Evolutionary conservation across 2,329 filamentous ascomycete genomes (phyloP), one percentile per base, ranked within the genome.

Genomic region (Colletotrichum musae): DNA sequence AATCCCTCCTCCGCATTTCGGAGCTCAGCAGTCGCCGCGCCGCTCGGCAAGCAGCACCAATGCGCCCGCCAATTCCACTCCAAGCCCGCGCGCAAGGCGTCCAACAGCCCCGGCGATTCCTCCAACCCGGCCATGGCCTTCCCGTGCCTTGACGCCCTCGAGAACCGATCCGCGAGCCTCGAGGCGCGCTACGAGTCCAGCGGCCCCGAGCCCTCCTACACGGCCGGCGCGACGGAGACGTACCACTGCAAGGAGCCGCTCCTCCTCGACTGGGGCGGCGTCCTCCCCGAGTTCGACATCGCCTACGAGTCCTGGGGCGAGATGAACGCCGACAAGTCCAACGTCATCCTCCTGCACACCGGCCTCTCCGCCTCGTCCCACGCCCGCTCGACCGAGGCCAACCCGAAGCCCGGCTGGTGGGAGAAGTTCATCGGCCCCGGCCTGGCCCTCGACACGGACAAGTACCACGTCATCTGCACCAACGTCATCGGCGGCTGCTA

Each of bases 401-500:
- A 99, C 79, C 88, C 93, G 0, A 93, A 95, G 79, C 92, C 94
- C 0, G 96, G 96, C 4, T 99, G 96, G 96, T 99, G 96, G 96
- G 96, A 99, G 82, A 95, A 93, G 80, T 99, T 99, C 79, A 98
- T 99, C 76, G 96, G 96, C 0, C 93, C 95, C 0, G 94, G 93
- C 0, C 87, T 88, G 21, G 93, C 94, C 12, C 83, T 99, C 10
- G 94, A 99, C 79, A 99, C 96, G 1, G 84, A 95, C 80, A 95
- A 94, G 78, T 97, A 97, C 84, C 94, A 94, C 77, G 84, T 99
- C 70, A 94, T 99, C 70, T 99, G 96, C 83, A 98, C 96, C 10
- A 99, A 99, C 78, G 95, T 98, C 54, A 88, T 99, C 43, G 96
- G 96, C 59, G 94, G 96, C 6, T 99, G 96, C 81, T 98, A 96